Evolutionary conservation across 495 filamentous ascomycete species (phyloP).

Genomic region (Penicillium mononematosum): DNA sequence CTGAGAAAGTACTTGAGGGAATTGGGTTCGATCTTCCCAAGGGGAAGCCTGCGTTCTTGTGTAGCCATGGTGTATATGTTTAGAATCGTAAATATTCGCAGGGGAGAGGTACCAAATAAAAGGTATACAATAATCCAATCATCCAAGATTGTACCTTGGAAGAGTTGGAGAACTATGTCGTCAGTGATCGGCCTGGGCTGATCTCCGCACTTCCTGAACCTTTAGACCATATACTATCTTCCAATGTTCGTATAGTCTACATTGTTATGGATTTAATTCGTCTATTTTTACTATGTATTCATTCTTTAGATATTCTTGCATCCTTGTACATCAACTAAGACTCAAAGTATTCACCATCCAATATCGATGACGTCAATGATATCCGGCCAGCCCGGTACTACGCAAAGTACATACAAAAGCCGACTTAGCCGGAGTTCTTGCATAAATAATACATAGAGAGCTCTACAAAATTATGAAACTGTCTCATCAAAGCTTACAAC

Average conservation of each 20-base stretch:
- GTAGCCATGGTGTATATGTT: background rate
- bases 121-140: background rate
- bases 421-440: constrained; percentile 1
- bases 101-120: background rate
- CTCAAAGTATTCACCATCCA: no score
- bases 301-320: background rate
- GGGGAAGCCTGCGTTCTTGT: constrained; percentile 43
- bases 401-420: background rate
- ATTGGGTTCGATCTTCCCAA: constrained; percentile 63
- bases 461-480: no score
- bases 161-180: background rate
- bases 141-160: background rate
- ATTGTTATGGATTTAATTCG: background rate
- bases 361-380: constrained; percentile 1
- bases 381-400: background rate
- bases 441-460: no score
- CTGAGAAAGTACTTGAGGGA: constrained; percentile 65
- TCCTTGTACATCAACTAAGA: no score
- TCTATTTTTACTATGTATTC: no score
- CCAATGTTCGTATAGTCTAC: no score
- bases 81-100: background rate
- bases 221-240: no score
- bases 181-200: background rate
- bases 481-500: no score
- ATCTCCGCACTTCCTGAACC: background rate